phyloP scores from a whole-genome alignment of 2,329 filamentous ascomycete genomes.

The Colletotrichum neosansevieriae region DNA sequence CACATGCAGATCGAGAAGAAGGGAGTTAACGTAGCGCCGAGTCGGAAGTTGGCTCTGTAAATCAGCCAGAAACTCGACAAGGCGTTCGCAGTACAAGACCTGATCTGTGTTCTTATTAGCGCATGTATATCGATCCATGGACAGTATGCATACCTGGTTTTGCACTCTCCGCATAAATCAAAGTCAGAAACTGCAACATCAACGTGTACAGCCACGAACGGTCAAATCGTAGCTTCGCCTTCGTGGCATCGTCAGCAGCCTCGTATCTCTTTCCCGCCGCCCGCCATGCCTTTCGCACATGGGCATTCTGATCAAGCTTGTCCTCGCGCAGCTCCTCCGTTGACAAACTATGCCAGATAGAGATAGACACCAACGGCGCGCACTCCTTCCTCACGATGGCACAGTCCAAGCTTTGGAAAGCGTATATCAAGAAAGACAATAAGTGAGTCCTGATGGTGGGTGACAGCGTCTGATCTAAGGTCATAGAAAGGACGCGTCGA shows the following conservation, averaged over 20 bases:
- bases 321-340: conserved; percentile 80
- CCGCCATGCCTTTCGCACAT: conserved; percentile 90
- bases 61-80: conserved; percentile 90
- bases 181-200: conserved; percentile 82
- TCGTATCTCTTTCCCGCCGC: conserved; percentile 89
- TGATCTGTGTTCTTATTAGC: conserved; percentile 64
- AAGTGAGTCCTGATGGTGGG: conserved; percentile 80
- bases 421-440: conserved; percentile 89
- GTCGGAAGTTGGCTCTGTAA: conserved; percentile 94
- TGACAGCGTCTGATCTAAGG: conserved; percentile 76
- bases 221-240: conserved; percentile 88
- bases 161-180: conserved; percentile 71
- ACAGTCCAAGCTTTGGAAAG: conserved; percentile 94
- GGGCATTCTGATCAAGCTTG: conserved; percentile 78
- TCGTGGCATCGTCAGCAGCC: conserved; percentile 81
- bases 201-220: conserved; percentile 93
- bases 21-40: conserved; percentile 89
- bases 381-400: conserved; percentile 94
- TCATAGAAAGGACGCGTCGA: conserved; percentile 89
- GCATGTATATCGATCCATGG: conserved; percentile 15
- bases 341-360: conserved; percentile 94
- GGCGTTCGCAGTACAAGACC: conserved; percentile 88
- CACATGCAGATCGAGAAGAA: conserved; percentile 88
- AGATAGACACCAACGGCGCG: conserved; percentile 92
- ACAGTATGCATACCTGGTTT: conserved; percentile 56